Evolutionary conservation across 2,329 filamentous ascomycete species (phyloP).

Genomic region (Plectosphaerella sp.): DNA sequence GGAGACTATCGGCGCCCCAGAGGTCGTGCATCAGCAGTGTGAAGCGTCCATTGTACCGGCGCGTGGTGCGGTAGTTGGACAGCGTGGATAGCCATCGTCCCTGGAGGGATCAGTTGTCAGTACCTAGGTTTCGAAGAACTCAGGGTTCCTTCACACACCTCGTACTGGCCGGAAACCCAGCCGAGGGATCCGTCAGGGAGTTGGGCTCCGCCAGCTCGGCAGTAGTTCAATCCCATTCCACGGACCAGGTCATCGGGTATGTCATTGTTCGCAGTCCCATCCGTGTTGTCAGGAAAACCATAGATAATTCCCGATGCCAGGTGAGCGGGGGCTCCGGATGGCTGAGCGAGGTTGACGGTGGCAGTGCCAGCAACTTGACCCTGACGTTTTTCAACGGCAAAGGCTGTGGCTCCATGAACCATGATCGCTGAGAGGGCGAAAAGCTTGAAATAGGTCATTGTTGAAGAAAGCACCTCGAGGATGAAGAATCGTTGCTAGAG

Average conservation of each 20-base stretch:
- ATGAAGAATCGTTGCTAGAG: neutral
- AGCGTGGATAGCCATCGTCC: neutral
- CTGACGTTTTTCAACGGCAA: neutral
- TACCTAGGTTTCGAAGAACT: neutral
- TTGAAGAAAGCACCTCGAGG: neutral
- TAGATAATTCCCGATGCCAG: constrained; percentile 11
- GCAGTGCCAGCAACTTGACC: neutral
- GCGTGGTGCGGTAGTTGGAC: constrained; percentile 2
- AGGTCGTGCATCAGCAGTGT: constrained; percentile 5
- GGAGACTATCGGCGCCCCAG: constrained; percentile 8
- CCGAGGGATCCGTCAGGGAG: constrained; percentile 3
- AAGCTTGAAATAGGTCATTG: neutral
- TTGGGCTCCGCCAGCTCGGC: constrained; percentile 10
- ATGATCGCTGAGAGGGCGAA: neutral
- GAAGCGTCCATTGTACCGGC: constrained; percentile 1
- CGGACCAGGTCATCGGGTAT: constrained; percentile 6
- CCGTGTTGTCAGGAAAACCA: constrained; percentile 7
- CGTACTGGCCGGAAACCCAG: neutral
- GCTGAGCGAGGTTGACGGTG: neutral
- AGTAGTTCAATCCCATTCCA: constrained; percentile 1
- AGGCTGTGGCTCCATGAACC: neutral
- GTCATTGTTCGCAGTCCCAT: constrained; percentile 3
- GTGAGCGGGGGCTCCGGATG: neutral
- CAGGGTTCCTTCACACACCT: too few relatives aligned
- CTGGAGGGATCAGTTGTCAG: neutral